Conservation (phyloP, 768 basidiomycete genomes). For the Psilocybe cubensis region DNA sequence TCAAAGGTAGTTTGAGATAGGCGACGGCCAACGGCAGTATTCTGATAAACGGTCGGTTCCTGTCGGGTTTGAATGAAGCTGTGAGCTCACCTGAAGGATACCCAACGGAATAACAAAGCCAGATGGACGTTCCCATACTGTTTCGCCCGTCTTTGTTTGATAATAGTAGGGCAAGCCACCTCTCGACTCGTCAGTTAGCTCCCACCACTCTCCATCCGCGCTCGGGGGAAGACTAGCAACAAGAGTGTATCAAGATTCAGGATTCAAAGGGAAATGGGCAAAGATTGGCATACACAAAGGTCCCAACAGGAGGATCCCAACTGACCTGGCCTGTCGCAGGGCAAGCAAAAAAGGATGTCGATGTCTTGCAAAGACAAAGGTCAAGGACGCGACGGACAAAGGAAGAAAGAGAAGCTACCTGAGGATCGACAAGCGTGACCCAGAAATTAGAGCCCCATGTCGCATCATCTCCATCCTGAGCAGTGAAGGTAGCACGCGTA, state of each 20-base stretch:
- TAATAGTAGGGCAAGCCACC: conserved; percentile 92
- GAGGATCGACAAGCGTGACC: conserved; percentile 92
- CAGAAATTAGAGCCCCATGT: conserved; percentile 92
- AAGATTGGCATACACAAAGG: conserved; percentile 70
- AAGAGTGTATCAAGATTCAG: conserved; percentile 14
- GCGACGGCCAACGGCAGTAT: conserved; percentile 72
- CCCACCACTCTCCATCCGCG: conserved; percentile 95
- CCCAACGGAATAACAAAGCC: conserved; percentile 92
- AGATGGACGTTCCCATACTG: conserved; percentile 89
- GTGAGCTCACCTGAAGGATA: conserved; percentile 71
- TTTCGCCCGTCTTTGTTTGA: conserved; percentile 89
- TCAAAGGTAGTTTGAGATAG: conserved; percentile 60
- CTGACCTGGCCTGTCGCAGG: conserved; percentile 91
- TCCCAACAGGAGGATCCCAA: conserved; percentile 91
- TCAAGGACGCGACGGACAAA: not conserved
- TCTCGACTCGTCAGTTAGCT: conserved; percentile 81
- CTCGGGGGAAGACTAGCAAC: conserved; percentile 73
- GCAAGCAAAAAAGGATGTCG: conserved; percentile 86
- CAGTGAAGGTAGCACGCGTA: conserved; percentile 23
- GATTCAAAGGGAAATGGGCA: conserved; percentile 16
- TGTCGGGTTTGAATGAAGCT: conserved; percentile 9
- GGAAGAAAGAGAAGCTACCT: conserved; percentile 51
- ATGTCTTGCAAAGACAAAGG: conserved; percentile 38
- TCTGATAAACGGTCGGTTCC: conserved; percentile 39
- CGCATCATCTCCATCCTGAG: conserved; percentile 46